Evolutionary conservation across 106 monocot species (phyloP).

Genomic region (Dendrobium chrysotoxum): DNA sequence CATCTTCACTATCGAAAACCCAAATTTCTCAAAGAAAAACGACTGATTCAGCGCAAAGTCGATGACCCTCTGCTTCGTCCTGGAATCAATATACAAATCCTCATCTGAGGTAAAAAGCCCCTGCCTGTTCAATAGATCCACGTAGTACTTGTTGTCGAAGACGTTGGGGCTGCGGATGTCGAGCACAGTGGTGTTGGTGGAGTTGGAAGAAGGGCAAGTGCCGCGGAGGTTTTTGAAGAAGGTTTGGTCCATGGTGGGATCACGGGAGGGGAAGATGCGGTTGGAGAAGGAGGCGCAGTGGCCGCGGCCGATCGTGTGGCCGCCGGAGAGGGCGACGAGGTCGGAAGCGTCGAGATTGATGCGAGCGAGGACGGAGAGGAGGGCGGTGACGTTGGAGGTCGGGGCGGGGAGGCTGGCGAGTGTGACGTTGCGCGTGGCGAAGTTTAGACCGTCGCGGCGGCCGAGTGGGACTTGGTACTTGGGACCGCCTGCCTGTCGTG

Average conservation of each 20-base stretch:
- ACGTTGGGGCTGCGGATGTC: conserved; percentile 21
- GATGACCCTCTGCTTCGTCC: conserved; percentile 19
- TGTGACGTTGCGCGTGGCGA: conserved; percentile 23
- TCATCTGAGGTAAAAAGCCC: conserved; percentile 54
- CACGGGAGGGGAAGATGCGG: conserved; percentile 25
- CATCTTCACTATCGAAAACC: conserved; percentile 43
- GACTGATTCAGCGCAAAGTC: conserved; percentile 24
- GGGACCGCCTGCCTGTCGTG: conserved; percentile 28
- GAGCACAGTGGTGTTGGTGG: conserved; percentile 17
- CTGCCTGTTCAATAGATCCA: conserved; percentile 30
- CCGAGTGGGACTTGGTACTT: conserved; percentile 34
- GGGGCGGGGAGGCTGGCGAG: conserved; percentile 29
- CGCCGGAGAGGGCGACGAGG: conserved; percentile 55
- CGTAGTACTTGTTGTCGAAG: conserved; percentile 44
- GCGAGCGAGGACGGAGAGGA: conserved; percentile 20
- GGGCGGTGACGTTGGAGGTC: conserved; percentile 16
- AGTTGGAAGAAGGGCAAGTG: conserved; percentile 19
- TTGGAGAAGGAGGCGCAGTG: conserved; percentile 46
- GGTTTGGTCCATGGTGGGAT: conserved; percentile 24
- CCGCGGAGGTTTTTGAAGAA: conserved; percentile 11
- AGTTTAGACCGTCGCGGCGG: conserved; percentile 33
- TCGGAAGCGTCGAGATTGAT: conserved; percentile 35
- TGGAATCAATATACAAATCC: conserved; percentile 25
- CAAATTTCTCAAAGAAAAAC: conserved; percentile 39
- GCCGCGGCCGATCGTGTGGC: conserved; percentile 53